Conservation (phyloP, 176 grass and related monocot species). For the Oropetium thomaeum region DNA sequence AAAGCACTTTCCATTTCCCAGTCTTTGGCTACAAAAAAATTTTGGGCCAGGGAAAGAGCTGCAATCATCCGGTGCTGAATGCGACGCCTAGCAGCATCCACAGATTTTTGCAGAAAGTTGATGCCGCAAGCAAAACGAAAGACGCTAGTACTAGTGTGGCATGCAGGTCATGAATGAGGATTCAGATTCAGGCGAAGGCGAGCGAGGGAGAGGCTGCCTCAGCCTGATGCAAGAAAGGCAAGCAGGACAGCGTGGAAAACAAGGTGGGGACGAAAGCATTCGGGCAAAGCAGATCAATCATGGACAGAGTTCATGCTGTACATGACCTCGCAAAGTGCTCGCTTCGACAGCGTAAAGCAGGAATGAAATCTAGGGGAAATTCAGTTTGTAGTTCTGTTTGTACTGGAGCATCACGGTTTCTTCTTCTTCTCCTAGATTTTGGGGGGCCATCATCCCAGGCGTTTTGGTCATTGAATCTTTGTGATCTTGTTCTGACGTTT, state of each 20-base stretch:
- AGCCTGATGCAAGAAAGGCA: slow-evolving; percentile 9
- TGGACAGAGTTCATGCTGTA: slow-evolving; percentile 3
- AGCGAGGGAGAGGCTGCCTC: too few relatives aligned
- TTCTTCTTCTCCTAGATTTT: background rate
- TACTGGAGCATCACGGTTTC: slow-evolving; percentile 8
- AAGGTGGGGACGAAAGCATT: slow-evolving; percentile 16
- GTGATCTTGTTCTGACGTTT: background rate
- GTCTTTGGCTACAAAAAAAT: background rate
- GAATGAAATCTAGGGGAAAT: slow-evolving; percentile 5
- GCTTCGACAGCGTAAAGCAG: slow-evolving; percentile 11
- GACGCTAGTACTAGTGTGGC: too few relatives aligned
- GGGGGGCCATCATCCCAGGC: background rate
- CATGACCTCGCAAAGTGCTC: background rate
- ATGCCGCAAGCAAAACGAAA: background rate
- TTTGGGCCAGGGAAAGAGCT: background rate
- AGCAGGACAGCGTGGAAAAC: slow-evolving; percentile 20
- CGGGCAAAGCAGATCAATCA: slow-evolving; percentile 31
- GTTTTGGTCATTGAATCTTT: background rate
- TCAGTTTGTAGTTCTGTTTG: background rate
- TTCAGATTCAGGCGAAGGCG: background rate
- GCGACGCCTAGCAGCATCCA: background rate
- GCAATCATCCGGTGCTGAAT: slow-evolving; percentile 28
- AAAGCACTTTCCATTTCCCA: slow-evolving; percentile 35
- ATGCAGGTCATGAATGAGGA: background rate
- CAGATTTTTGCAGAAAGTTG: slow-evolving; percentile 39